These are phyloP conservation scores for Tolypocladium inflatum DNA, from an alignment of 2,329 filamentous ascomycete genomes.

Conservation along the genomic window DNA sequence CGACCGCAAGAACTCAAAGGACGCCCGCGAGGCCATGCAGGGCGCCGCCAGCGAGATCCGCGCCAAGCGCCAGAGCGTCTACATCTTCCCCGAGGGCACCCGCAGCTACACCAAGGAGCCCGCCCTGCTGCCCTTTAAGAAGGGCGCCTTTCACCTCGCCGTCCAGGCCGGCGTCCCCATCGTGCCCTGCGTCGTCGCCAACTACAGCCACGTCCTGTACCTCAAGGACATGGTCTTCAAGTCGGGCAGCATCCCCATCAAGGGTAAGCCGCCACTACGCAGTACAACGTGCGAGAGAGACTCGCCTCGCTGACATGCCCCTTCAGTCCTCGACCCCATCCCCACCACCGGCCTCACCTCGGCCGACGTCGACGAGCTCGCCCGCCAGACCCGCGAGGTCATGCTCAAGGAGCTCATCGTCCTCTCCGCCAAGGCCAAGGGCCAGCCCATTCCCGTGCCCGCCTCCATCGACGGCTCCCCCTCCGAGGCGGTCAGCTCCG, in stretches of 20 bases:
- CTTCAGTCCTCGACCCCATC: slow-evolving; percentile 68
- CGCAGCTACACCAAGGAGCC: slow-evolving; percentile 80
- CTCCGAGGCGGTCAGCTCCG: slow-evolving; percentile 17
- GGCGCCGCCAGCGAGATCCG: slow-evolving; percentile 75
- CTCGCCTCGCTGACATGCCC: not conserved
- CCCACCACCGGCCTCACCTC: slow-evolving; percentile 62
- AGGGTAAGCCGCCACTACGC: slow-evolving; percentile 40
- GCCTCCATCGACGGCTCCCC: slow-evolving; percentile 10
- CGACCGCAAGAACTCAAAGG: slow-evolving; percentile 75
- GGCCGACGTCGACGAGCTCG: slow-evolving; percentile 69
- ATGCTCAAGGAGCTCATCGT: slow-evolving; percentile 62
- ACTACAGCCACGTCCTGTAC: slow-evolving; percentile 66
- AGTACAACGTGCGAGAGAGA: not conserved
- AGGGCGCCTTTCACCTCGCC: slow-evolving; percentile 94
- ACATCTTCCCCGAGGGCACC: slow-evolving; percentile 88
- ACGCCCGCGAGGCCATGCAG: slow-evolving; percentile 77
- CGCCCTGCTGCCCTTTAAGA: slow-evolving; percentile 89
- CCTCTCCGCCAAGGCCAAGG: slow-evolving; percentile 42
- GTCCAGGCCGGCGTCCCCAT: slow-evolving; percentile 90
- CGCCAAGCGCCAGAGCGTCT: slow-evolving; percentile 62
- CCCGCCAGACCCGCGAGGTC: slow-evolving; percentile 55
- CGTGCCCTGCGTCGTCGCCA: slow-evolving; percentile 73
- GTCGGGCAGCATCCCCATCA: slow-evolving; percentile 62
- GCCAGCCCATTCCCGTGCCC: slow-evolving; percentile 23
- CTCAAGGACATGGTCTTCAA: slow-evolving; percentile 56